Percentiles rank a stretch among this genome's conserved stretches.
phyloP scores from a whole-genome alignment of 2,329 filamentous ascomycete genomes.

The Ophiostoma sp. region DNA sequence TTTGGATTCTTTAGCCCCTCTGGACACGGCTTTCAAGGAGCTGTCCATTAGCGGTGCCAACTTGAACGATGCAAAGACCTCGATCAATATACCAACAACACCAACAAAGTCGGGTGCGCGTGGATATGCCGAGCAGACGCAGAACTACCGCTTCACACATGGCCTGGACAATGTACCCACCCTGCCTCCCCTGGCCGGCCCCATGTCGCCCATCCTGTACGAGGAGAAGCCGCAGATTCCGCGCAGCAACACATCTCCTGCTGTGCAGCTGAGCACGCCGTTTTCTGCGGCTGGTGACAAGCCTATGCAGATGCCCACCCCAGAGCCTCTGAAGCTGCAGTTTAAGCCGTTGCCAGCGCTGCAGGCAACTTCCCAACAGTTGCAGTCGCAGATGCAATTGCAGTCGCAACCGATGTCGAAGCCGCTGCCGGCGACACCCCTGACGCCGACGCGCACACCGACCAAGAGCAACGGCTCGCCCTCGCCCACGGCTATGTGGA shows the following conservation, averaged over 20 bases:
- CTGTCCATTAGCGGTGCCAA: not conserved
- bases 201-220: not conserved
- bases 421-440: not conserved
- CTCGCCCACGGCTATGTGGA: conserved; percentile 31
- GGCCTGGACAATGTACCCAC: not conserved
- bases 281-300: not conserved
- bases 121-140: not conserved
- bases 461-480: conserved; percentile 8
- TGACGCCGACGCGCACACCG: conserved; percentile 20
- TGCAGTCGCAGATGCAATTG: not conserved
- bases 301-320: not conserved
- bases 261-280: conserved; percentile 2
- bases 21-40: conserved; percentile 7
- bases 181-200: not conserved
- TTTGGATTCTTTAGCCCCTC: conserved; percentile 23
- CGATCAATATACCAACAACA: not conserved
- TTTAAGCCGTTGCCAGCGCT: not conserved
- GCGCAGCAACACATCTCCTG: not conserved
- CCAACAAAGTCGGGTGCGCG: not conserved
- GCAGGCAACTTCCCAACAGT: too few species aligned
- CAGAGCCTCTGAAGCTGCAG: conserved; percentile 2
- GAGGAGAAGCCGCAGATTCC: conserved; percentile 14
- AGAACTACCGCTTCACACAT: conserved; percentile 1
- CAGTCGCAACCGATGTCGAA: conserved; percentile 8
- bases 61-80: too few species aligned